phyloP scores from a whole-genome alignment of 2,329 filamentous ascomycete genomes.

The Aureobasidium sp. region DNA sequence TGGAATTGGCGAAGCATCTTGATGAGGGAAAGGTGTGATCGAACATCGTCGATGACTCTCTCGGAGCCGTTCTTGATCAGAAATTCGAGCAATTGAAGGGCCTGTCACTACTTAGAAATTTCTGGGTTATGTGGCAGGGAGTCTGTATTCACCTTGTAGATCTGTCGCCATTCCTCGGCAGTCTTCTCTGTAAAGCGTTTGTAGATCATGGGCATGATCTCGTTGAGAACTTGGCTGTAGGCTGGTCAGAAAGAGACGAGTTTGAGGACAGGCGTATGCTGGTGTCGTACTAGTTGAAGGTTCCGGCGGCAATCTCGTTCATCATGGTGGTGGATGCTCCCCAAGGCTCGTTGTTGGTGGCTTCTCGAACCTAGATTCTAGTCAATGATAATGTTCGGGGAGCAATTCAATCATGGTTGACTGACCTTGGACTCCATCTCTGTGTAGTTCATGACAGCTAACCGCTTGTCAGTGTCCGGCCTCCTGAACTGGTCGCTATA shows the following conservation, averaged over 20 bases:
- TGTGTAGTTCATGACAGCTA: conserved; percentile 96
- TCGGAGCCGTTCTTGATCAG: conserved; percentile 98
- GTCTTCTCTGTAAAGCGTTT: conserved; percentile 97
- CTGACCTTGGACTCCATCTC: conserved; percentile 74
- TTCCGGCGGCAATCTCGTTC: conserved; percentile 97
- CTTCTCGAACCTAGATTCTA: conserved; percentile 73
- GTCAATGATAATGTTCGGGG: background rate
- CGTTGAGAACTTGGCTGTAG: conserved; percentile 85
- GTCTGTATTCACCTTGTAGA: conserved; percentile 71
- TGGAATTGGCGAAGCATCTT: conserved; percentile 99
- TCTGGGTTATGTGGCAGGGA: conserved; percentile 13
- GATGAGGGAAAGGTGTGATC: conserved; percentile 86
- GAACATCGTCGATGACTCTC: conserved; percentile 91
- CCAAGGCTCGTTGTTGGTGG: conserved; percentile 99
- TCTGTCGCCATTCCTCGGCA: conserved; percentile 97
- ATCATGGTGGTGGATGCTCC: conserved; percentile 75
- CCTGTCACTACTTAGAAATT: conserved; percentile 33
- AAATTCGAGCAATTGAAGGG: conserved; percentile 89
- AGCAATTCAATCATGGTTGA: conserved; percentile 13
- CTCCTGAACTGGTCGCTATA: conserved; percentile 5
- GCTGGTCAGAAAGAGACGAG: conserved; percentile 21
- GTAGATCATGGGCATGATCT: conserved; percentile 99
- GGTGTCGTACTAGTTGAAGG: conserved; percentile 83
- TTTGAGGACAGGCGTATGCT: background rate
- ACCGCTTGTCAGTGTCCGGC: conserved; percentile 13